These are phyloP conservation scores for Dorcoceras hygrometricum DNA, from an alignment of 257 asterid species.

Conservation along the genomic window DNA sequence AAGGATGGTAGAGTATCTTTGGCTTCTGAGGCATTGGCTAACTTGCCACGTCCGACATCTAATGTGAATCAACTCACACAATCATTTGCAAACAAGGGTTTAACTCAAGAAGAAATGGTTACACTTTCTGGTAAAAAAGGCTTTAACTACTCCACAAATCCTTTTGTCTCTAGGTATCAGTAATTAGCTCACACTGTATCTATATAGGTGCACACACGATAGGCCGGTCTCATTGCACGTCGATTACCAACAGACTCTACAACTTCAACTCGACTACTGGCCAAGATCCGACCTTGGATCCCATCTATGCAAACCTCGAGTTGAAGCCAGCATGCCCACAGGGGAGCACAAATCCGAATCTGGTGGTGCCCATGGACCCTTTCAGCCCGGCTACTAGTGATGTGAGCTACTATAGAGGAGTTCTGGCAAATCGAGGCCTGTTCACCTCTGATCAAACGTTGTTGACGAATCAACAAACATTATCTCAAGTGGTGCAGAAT, in stretches of 20 bases:
- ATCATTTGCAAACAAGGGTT: conserved; percentile 52
- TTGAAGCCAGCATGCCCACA: conserved; percentile 53
- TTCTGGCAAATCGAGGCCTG: conserved; percentile 34
- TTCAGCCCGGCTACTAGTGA: conserved; percentile 32
- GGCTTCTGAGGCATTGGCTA: conserved; percentile 42
- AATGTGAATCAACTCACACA: conserved; percentile 55
- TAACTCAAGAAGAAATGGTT: conserved; percentile 75
- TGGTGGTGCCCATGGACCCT: conserved; percentile 58
- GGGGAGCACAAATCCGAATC: conserved; percentile 26
- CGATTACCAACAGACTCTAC: conserved; percentile 54
- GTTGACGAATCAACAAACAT: conserved; percentile 27
- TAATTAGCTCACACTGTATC: background rate
- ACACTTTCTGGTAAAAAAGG: conserved; percentile 73
- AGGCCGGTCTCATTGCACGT: conserved; percentile 68
- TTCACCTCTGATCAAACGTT: conserved; percentile 51
- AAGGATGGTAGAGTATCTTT: conserved; percentile 69
- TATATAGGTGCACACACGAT: conserved; percentile 68
- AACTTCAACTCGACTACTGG: conserved; percentile 42
- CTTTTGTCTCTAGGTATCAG: background rate
- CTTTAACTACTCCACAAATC: background rate
- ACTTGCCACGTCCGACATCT: conserved; percentile 51
- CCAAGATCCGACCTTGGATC: conserved; percentile 65
- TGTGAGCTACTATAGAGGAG: conserved; percentile 33
- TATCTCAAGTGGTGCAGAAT: conserved; percentile 34
- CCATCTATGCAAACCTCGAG: conserved; percentile 38